Evolutionary conservation across 1,284 basidiomycete species (phyloP).

Genomic region (Malassezia nana): DNA sequence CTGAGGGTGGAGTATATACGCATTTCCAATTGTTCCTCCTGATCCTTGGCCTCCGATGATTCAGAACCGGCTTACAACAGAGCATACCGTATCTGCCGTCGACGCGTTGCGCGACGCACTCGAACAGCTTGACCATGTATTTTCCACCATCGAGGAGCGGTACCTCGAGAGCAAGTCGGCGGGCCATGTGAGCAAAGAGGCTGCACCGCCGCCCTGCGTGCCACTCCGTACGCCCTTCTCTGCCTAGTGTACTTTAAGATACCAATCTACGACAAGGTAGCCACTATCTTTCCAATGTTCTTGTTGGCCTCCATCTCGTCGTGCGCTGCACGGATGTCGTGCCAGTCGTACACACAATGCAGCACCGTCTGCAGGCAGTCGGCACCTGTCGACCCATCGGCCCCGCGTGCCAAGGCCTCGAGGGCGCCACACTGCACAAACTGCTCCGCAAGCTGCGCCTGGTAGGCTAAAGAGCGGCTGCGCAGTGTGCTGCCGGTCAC

Average conservation of each 20-base stretch:
- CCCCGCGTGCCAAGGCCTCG: constrained; percentile 16
- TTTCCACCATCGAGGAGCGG: constrained; percentile 33
- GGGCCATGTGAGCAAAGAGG: constrained; percentile 27
- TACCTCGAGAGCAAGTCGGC: constrained; percentile 30
- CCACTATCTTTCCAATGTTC: constrained; percentile 55
- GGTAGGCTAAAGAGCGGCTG: constrained; percentile 67
- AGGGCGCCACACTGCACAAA: constrained; percentile 50
- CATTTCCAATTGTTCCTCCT: constrained; percentile 49
- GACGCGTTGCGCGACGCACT: constrained; percentile 38
- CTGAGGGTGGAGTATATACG: constrained; percentile 20
- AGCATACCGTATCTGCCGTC: constrained; percentile 29
- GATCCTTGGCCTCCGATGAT: constrained; percentile 16
- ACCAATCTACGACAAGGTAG: constrained; percentile 2
- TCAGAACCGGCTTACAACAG: constrained; percentile 3
- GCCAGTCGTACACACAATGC: constrained; percentile 65
- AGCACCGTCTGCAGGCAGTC: constrained; percentile 22
- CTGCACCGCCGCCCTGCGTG: constrained; percentile 13
- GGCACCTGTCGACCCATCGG: not conserved
- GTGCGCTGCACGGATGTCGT: constrained; percentile 71
- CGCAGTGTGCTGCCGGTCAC: constrained; percentile 83
- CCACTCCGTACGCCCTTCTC: constrained; percentile 4
- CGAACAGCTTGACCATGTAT: constrained; percentile 34
- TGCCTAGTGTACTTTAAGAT: constrained; percentile 3
- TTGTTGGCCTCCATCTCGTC: constrained; percentile 75
- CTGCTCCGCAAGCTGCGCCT: constrained; percentile 63